Evolutionary conservation across 192 early-diverging fungal species (phyloP).

Genomic region (Mortierella alpina): DNA sequence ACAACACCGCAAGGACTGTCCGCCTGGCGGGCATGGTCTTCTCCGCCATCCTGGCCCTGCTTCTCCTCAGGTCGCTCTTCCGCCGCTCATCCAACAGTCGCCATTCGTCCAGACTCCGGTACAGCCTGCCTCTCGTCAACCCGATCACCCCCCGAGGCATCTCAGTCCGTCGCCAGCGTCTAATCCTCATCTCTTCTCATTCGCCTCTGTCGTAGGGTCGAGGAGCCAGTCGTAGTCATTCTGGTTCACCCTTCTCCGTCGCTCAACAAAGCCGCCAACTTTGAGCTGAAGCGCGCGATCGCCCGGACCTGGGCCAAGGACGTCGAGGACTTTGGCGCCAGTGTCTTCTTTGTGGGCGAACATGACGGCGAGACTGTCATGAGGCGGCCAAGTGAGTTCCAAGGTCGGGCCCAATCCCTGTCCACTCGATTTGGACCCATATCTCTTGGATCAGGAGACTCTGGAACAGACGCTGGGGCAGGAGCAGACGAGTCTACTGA

Average conservation of each 20-base stretch:
- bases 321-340: constrained; percentile 37
- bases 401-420: constrained; percentile 28
- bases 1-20: constrained; percentile 1
- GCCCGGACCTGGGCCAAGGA: constrained; percentile 53
- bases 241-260: constrained; percentile 46
- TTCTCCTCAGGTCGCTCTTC: constrained; percentile 18
- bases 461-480: not conserved
- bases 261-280: constrained; percentile 29
- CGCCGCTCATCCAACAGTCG: constrained; percentile 1
- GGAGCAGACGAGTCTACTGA: not conserved
- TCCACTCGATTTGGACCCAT: constrained; percentile 23
- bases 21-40: constrained; percentile 14
- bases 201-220: constrained; percentile 2
- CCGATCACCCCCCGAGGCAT: not conserved
- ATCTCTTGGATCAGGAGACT: constrained; percentile 2
- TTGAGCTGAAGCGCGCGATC: constrained; percentile 43
- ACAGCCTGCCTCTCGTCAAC: not conserved
- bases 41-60: not conserved
- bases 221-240: constrained; percentile 39
- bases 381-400: constrained; percentile 43
- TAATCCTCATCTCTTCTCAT: not conserved
- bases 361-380: constrained; percentile 49
- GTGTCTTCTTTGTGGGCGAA: constrained; percentile 47
- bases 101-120: constrained; percentile 17
- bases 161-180: too few relatives aligned